These are phyloP conservation scores for Alternaria dauci DNA, from an alignment of 2,329 filamentous ascomycete genomes.

Conservation along the genomic window DNA sequence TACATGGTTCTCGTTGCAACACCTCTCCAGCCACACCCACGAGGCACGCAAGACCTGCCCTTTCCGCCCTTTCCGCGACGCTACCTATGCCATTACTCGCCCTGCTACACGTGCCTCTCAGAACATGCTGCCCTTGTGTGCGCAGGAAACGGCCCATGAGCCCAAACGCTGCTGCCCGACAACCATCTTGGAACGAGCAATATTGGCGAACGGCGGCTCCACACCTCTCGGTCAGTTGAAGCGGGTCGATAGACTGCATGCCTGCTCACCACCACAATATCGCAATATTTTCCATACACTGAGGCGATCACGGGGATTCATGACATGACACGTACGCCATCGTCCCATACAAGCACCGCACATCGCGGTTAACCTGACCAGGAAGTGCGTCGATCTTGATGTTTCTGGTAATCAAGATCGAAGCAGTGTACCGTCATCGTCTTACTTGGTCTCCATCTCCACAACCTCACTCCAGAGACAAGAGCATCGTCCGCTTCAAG, in stretches of 20 bases:
- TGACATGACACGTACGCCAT: neutral
- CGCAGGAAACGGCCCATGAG: neutral
- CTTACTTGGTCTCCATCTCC: neutral
- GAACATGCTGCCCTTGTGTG: neutral
- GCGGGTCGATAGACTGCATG: constrained; percentile 1
- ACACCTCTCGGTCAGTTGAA: neutral
- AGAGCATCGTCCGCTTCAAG: neutral
- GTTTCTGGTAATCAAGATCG: neutral
- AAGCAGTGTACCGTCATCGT: neutral
- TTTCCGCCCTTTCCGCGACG: neutral
- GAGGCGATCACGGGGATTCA: neutral
- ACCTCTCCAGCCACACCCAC: constrained; percentile 11
- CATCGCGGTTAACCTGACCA: neutral
- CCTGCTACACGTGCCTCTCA: neutral
- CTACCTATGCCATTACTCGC: neutral
- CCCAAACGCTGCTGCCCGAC: neutral
- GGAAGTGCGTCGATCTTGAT: neutral
- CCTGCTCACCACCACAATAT: neutral
- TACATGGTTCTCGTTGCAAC: constrained; percentile 8
- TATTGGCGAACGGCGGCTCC: constrained; percentile 3
- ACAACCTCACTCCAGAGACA: neutral
- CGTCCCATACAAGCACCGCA: neutral
- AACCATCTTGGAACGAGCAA: neutral
- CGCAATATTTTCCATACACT: constrained; percentile 1
- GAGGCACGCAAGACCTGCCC: constrained; percentile 3